Evolutionary conservation across 2,329 filamentous ascomycete species (phyloP), one percentile per base, ranked within the genome.

Genomic region (Dryadomyces quercus-mongolicae): DNA sequence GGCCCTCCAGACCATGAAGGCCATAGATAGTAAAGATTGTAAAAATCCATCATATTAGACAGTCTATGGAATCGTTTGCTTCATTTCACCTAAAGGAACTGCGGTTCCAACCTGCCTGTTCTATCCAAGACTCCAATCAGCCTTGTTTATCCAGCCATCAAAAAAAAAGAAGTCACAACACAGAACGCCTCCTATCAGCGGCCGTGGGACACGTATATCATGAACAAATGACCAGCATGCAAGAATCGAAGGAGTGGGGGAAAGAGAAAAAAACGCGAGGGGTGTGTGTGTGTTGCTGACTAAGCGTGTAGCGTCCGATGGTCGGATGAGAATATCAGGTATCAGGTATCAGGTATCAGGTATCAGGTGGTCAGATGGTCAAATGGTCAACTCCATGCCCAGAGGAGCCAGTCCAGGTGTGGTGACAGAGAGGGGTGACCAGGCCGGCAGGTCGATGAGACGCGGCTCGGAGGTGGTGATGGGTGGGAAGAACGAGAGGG

Each of bases 171-270:
- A 20, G 57, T 60, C 6, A 58, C 65, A 6, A 62, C 67, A 53
- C 64, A 60, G n/a, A 15, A 62, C 67, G 49, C 59, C 73, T 38
- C 71, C 71, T 2, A 57, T 58, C 34, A 70, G 73, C 31, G 25
- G 25, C 25, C 60, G 70, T 12, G 43, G 10, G 36, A 46, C 18
- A n/a, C 40, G 43, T 40, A 16, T 13, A 47, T 46, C 43, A 40
- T 51, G 22, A 51, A 21, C n/a, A 9, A 4, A 31, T 9, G 31
- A 25, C 18, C 31, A 36, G 31, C 7, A 34, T 34, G 45, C 13
- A 38, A 31, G 10, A 20, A 46, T 16, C 31, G 25, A 31, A 31
- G 4, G 8, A 31, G 25, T 5, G 25, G 25, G 25, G 25, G 36
- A 9, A 12, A 40, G 36, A 38, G 34, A 38, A 38, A 13, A 38